A percentile compares a stretch with the other conserved stretches of the same genome.
Evolutionary conservation across 805 yeast species (phyloP).

Genomic region (Wickerhamomyces ciferrii): DNA sequence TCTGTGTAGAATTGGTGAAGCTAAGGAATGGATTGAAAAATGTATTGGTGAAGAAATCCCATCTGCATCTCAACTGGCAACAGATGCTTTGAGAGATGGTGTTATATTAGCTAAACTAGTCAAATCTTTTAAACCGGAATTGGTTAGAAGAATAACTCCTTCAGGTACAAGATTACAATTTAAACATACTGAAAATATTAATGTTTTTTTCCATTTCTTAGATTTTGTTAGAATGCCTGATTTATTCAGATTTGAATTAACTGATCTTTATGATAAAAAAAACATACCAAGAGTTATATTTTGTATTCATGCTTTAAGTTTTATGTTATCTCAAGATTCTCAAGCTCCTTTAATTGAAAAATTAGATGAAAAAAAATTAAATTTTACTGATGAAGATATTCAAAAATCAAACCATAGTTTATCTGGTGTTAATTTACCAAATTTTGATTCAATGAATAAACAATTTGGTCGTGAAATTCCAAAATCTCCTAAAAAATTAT

Average conservation of each 20-base stretch:
- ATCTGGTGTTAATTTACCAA: conserved; percentile 71
- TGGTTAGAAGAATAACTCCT: conserved; percentile 48
- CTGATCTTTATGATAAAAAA: conserved; percentile 88
- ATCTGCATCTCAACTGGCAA: conserved; percentile 45
- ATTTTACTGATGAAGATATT: conserved; percentile 66
- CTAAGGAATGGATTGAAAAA: conserved; percentile 74
- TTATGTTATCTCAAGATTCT: conserved; percentile 51
- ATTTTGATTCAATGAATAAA: conserved; percentile 54
- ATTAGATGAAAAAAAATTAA: conserved; percentile 53
- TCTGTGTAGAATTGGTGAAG: conserved; percentile 73
- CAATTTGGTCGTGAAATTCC: conserved; percentile 29
- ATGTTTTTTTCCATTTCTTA: conserved; percentile 68
- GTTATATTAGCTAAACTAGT: conserved; percentile 79
- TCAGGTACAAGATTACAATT: conserved; percentile 67
- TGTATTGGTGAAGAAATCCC: conserved; percentile 55
- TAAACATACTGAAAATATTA: conserved; percentile 90
- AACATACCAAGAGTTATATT: conserved; percentile 92
- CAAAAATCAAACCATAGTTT: conserved; percentile 56
- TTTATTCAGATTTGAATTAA: conserved; percentile 82
- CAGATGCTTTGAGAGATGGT: conserved; percentile 76
- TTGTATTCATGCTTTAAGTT: conserved; percentile 85
- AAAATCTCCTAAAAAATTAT: conserved; percentile 14
- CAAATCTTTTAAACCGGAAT: conserved; percentile 61
- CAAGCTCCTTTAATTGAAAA: conserved; percentile 57
- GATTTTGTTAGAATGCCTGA: conserved; percentile 76